Conservation (phyloP, 2,329 filamentous ascomycete species). For the Ophiostoma novo-ulmi region DNA sequence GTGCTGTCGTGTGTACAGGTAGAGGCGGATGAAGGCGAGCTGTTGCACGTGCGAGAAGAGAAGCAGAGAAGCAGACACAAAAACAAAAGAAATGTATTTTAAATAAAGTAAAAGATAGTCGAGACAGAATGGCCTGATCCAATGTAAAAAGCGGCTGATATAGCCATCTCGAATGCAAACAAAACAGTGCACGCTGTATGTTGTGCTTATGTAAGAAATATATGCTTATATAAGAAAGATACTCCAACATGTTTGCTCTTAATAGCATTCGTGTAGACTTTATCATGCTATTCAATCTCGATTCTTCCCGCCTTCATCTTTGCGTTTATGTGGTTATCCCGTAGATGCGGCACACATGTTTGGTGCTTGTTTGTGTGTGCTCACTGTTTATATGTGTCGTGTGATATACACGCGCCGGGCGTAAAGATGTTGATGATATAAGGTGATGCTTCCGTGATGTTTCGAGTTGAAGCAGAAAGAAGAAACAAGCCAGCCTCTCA, state of each 20-base stretch:
- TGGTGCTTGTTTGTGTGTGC: too few relatives aligned
- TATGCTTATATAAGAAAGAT: too few relatives aligned
- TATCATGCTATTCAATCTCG: too few relatives aligned
- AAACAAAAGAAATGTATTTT: background rate
- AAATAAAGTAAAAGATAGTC: background rate
- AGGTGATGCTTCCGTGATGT: background rate
- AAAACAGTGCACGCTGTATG: too few relatives aligned
- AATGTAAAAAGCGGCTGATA: background rate
- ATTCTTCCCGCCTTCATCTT: too few relatives aligned
- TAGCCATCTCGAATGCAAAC: background rate
- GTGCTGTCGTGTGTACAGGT: background rate
- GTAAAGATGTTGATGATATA: background rate
- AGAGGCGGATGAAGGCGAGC: background rate
- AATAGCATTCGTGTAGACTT: too few relatives aligned
- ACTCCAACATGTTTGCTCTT: too few relatives aligned
- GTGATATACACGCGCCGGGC: background rate
- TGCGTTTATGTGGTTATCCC: background rate
- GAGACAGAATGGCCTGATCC: background rate
- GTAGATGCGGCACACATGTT: background rate
- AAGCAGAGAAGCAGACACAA: background rate
- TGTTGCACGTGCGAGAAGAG: background rate
- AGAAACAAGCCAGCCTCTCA: too few relatives aligned
- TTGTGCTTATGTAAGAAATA: too few relatives aligned
- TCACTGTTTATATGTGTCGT: background rate
- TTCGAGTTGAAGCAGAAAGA: too few relatives aligned